phyloP scores from a whole-genome alignment of 169 alveolate species.

The Plasmodium relictum region DNA sequence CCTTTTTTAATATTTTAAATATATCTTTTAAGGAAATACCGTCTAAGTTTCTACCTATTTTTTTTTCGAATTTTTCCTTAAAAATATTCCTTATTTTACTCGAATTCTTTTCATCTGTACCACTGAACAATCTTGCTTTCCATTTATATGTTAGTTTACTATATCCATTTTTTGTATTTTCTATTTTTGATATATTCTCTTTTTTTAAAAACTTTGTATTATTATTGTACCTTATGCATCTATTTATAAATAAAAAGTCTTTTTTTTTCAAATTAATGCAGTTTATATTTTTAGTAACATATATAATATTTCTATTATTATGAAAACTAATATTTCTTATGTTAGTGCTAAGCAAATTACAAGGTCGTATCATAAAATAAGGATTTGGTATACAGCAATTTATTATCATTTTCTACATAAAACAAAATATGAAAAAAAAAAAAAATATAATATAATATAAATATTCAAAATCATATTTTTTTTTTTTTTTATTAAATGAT shows the following conservation, averaged over 20 bases:
- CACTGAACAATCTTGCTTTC: neutral
- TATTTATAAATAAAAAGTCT: neutral
- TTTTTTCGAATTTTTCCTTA: conserved; percentile 21
- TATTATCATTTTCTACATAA: neutral
- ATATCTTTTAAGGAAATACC: conserved; percentile 55
- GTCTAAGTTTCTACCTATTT: neutral
- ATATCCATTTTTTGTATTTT: too few species aligned
- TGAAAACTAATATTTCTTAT: conserved; percentile 11
- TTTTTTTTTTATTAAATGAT: too few species aligned
- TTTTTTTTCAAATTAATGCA: neutral
- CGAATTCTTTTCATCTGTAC: neutral
- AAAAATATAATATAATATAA: neutral
- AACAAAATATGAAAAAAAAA: neutral
- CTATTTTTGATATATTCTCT: too few species aligned
- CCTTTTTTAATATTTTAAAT: conserved; percentile 57
- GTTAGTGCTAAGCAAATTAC: neutral
- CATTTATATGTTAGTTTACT: too few species aligned
- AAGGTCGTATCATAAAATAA: neutral
- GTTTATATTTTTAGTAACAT: too few species aligned
- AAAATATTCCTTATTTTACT: conserved; percentile 32
- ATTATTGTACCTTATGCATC: neutral
- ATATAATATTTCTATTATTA: conserved; percentile 3
- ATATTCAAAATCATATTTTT: too few species aligned
- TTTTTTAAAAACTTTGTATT: neutral
- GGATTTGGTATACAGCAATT: conserved; percentile 15